Conservation (phyloP, 805 yeast species). For the Zygosaccharomyces bisporus region DNA sequence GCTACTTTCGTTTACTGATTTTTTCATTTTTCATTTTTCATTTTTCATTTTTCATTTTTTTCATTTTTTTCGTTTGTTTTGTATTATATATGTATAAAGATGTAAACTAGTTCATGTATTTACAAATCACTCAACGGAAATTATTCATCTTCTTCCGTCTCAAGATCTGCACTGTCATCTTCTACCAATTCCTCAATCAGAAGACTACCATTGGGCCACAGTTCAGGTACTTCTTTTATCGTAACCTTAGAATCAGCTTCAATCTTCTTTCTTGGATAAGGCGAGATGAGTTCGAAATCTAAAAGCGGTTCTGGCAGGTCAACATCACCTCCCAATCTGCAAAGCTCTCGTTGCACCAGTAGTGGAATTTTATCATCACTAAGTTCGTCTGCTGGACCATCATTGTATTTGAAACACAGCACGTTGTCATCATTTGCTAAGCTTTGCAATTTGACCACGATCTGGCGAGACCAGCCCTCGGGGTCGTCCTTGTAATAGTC, state of each 20-base stretch:
- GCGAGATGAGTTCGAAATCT: constrained; percentile 55
- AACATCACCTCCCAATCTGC: constrained; percentile 9
- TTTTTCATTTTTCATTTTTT: background rate
- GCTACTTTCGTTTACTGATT: no score
- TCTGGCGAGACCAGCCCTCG: constrained; percentile 55
- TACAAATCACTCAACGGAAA: background rate
- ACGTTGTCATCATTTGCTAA: constrained; percentile 17
- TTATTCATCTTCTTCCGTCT: constrained; percentile 8
- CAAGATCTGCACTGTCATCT: constrained; percentile 23
- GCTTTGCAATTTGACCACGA: constrained; percentile 39
- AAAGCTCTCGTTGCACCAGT: constrained; percentile 18
- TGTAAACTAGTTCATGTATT: background rate
- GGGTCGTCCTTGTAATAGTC: constrained; percentile 62
- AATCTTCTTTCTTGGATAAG: constrained; percentile 58
- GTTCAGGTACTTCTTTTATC: constrained; percentile 42
- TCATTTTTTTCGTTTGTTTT: no score
- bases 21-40: background rate
- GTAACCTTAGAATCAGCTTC: constrained; percentile 29
- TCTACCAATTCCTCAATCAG: constrained; percentile 45
- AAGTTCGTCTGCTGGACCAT: constrained; percentile 10
- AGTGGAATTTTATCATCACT: constrained; percentile 11
- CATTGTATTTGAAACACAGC: constrained; percentile 24
- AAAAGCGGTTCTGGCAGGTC: constrained; percentile 25
- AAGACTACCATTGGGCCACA: constrained; percentile 73
- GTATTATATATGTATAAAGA: background rate